A percentile compares a stretch with the other conserved stretches of the same genome.
These are phyloP conservation scores for Termitomyces bulborhizus DNA, from an alignment of 768 basidiomycete species.

Conservation along the genomic window DNA sequence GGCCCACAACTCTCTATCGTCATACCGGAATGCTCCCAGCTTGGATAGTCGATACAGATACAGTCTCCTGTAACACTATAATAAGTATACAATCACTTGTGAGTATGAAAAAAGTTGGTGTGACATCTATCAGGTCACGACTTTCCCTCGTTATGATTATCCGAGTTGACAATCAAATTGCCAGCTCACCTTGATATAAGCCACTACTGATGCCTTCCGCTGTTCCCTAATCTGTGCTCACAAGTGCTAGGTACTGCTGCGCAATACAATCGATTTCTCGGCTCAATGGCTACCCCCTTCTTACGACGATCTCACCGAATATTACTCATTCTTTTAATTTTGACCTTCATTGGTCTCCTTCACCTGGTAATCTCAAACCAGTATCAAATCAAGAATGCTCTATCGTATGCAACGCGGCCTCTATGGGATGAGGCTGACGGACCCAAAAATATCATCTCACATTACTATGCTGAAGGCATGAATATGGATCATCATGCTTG, in stretches of 20 bases:
- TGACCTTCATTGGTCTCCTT: conserved; percentile 24
- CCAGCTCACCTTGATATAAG: background rate
- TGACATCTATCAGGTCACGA: no score
- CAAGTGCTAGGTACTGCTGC: conserved; percentile 15
- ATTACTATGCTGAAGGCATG: conserved; percentile 53
- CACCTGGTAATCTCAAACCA: conserved; percentile 34
- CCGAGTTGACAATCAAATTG: background rate
- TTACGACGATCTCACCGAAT: conserved; percentile 23
- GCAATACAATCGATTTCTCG: conserved; percentile 10
- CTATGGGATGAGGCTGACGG: conserved; percentile 53
- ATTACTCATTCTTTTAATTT: conserved; percentile 25
- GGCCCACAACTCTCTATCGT: conserved; percentile 14
- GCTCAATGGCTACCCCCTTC: conserved; percentile 16
- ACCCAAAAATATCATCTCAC: conserved; percentile 40
- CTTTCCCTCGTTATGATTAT: no score
- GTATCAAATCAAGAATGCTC: conserved; percentile 43
- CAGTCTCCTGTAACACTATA: background rate
- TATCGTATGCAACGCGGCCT: conserved; percentile 53
- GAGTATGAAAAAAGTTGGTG: no score
- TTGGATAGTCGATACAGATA: background rate
- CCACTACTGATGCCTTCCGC: background rate
- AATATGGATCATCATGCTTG: conserved; percentile 38
- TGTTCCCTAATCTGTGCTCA: conserved; percentile 13
- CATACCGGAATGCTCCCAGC: conserved; percentile 9
- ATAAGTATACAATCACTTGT: no score